Conservation (phyloP, 179 eudicot species). For the Actinidia chinensis region DNA sequence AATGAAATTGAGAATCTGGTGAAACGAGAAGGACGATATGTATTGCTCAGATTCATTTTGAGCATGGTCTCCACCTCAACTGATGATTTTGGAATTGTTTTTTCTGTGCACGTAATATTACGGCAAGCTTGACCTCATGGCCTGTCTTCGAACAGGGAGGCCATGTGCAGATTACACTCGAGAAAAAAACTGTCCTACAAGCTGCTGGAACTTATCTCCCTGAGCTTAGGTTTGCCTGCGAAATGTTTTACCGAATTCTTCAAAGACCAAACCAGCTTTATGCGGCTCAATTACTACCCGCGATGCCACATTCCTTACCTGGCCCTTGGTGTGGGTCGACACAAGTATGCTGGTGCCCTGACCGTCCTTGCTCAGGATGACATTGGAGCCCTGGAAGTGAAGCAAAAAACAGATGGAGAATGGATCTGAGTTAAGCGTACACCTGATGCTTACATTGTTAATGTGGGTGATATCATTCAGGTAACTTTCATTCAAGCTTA, state of each 20-base stretch:
- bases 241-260: conserved; percentile 26
- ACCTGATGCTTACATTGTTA: conserved; percentile 39
- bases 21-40: no score
- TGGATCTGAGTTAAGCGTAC: conserved; percentile 45
- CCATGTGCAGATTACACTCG: conserved; percentile 13
- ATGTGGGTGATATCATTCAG: conserved; percentile 33
- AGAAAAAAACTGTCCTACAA: conserved; percentile 32
- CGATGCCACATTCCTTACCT: conserved; percentile 42
- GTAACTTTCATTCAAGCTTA: no score
- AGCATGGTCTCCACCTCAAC: no score
- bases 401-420: conserved; percentile 43
- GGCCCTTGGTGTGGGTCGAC: conserved; percentile 45
- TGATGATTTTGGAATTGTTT: no score
- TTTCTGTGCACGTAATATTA: no score
- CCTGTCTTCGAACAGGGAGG: conserved; percentile 17
- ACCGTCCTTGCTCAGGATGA: conserved; percentile 48
- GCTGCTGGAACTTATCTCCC: conserved; percentile 40
- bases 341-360: conserved; percentile 46
- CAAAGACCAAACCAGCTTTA: conserved; percentile 35
- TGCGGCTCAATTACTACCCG: conserved; percentile 47
- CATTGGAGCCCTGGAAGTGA: conserved; percentile 50
- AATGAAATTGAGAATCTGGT: no score
- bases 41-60: no score
- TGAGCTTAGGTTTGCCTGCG: conserved; percentile 38
- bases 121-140: background rate